Percentiles rank a stretch among this genome's conserved stretches.
Evolutionary conservation across 768 basidiomycete genomes (phyloP).

Genomic region (Mrakia frigida): DNA sequence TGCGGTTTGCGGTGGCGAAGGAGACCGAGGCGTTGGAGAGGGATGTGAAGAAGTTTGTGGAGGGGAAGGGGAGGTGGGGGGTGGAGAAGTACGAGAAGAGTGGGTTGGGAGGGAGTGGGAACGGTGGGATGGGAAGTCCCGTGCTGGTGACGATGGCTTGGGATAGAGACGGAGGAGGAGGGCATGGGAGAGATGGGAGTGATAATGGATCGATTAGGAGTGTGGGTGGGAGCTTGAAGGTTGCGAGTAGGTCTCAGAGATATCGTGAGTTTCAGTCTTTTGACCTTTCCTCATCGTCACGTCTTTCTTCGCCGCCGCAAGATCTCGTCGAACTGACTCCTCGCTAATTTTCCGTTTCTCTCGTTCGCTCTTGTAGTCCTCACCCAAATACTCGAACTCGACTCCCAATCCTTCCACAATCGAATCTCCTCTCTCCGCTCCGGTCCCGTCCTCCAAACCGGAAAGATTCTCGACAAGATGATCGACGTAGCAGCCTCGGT

Average conservation of each 20-base stretch:
- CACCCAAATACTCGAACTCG: conserved; percentile 31
- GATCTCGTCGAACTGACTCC: background rate
- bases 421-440: conserved; percentile 10
- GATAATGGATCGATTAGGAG: background rate
- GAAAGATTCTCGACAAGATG: conserved; percentile 19
- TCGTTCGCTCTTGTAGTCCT: background rate
- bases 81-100: conserved; percentile 9
- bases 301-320: background rate
- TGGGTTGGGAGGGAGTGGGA: background rate
- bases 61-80: conserved; percentile 18
- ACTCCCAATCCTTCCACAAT: conserved; percentile 29
- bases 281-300: background rate
- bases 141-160: background rate
- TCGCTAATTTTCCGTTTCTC: background rate
- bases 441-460: conserved; percentile 7
- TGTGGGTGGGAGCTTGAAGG: background rate
- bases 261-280: conserved; percentile 13
- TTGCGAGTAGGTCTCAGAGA: conserved; percentile 12
- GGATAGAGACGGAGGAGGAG: background rate
- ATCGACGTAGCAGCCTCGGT: conserved; percentile 28
- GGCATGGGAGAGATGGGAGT: background rate
- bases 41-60: conserved; percentile 18
- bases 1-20: conserved; percentile 5
- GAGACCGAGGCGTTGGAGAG: conserved; percentile 13
- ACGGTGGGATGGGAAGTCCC: background rate